Percentiles rank a stretch among this genome's conserved stretches.
Conservation (phyloP, 352 stramenopile species). For the Phytophthora aleatoria region DNA sequence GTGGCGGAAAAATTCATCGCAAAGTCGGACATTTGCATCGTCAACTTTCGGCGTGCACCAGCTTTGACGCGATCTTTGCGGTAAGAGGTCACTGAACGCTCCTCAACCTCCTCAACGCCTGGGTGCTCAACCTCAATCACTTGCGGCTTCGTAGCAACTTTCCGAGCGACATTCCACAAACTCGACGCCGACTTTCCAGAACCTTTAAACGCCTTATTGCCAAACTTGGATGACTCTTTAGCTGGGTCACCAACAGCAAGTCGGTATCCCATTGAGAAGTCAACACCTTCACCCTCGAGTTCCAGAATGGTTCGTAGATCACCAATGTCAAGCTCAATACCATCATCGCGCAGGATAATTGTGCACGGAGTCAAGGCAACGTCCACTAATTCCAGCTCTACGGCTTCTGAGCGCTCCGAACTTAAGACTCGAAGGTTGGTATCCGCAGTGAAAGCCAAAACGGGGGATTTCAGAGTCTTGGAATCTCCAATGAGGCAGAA, state of each 20-base stretch:
- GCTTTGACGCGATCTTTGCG: conserved; percentile 56
- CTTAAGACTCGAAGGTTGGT: conserved; percentile 66
- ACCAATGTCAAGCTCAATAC: conserved; percentile 76
- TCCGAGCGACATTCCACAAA: conserved; percentile 66
- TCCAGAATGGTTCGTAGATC: conserved; percentile 82
- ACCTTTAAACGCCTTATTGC: conserved; percentile 6
- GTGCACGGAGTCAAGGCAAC: conserved; percentile 81
- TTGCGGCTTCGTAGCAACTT: conserved; percentile 57
- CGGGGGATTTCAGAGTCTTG: conserved; percentile 66
- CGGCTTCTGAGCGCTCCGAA: conserved; percentile 62
- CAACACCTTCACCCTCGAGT: conserved; percentile 85
- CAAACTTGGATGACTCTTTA: conserved; percentile 22
- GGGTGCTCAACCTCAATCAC: conserved; percentile 66
- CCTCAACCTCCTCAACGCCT: conserved; percentile 43
- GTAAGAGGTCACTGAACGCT: conserved; percentile 26
- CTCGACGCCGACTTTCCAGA: conserved; percentile 43
- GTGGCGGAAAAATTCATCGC: conserved; percentile 81
- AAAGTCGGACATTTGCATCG: conserved; percentile 86
- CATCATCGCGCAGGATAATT: conserved; percentile 63
- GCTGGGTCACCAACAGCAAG: conserved; percentile 56
- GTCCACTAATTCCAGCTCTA: conserved; percentile 78
- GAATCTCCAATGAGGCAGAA: conserved; percentile 86
- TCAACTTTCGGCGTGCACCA: conserved; percentile 62
- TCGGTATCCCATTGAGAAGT: conserved; percentile 78
- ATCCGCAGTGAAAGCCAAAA: conserved; percentile 84